These are phyloP conservation scores for Irpex sp. DNA, from an alignment of 1,284 basidiomycete genomes.

Conservation along the genomic window DNA sequence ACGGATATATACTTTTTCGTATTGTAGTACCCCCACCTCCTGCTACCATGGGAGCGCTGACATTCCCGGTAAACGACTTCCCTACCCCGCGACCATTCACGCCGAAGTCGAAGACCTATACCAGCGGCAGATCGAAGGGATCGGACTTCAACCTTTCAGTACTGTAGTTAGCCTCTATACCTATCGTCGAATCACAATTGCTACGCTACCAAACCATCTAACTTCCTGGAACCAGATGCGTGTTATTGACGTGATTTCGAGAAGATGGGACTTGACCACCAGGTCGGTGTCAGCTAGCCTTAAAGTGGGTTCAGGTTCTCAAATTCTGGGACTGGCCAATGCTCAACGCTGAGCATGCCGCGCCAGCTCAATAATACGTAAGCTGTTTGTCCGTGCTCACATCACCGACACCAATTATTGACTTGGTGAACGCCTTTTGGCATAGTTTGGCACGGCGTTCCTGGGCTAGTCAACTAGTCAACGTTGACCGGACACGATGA, in stretches of 20 bases:
- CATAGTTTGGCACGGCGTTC: not conserved
- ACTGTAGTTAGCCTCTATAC: constrained; percentile 28
- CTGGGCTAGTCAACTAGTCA: not conserved
- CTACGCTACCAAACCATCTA: not conserved
- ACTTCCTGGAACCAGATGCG: not conserved
- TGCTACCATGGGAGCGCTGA: constrained; percentile 61
- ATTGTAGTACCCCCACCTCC: constrained; percentile 70
- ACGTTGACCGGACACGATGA: not conserved
- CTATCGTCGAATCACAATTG: not conserved
- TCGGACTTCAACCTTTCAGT: constrained; percentile 62
- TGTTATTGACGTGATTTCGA: not conserved
- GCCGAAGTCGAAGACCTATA: constrained; percentile 47
- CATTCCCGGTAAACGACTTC: constrained; percentile 69
- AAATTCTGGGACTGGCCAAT: not conserved
- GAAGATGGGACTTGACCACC: not conserved
- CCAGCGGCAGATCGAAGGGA: constrained; percentile 60
- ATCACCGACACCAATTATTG: not conserved
- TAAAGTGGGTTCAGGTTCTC: not conserved
- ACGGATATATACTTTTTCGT: constrained; percentile 10
- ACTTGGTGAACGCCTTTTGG: not conserved
- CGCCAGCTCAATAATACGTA: not conserved
- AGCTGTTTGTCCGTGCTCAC: not conserved
- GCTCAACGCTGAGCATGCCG: not conserved
- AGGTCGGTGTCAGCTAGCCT: not conserved
- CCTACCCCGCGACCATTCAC: constrained; percentile 71